Evolutionary conservation across 139 green algal species (phyloP).

Genomic region (Diplosphaera chodatii): DNA sequence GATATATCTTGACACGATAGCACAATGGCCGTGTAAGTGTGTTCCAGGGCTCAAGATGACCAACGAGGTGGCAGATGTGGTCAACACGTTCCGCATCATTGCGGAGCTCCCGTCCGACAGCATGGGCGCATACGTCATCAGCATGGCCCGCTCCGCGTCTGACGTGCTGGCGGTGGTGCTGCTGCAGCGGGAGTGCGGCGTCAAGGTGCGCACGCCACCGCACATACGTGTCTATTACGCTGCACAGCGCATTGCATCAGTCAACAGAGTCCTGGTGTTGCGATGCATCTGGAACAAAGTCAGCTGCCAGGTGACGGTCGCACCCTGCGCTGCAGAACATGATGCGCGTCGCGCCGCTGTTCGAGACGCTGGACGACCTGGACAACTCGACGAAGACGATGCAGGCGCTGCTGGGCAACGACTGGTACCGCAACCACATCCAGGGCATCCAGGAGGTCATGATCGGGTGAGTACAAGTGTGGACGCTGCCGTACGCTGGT

Average conservation of each 20-base stretch:
- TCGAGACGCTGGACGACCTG: slow-evolving; percentile 92
- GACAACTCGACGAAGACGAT: slow-evolving; percentile 45
- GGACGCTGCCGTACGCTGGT: too few species aligned
- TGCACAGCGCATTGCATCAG: too few species aligned
- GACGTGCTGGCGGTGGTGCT: slow-evolving; percentile 95
- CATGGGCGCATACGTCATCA: slow-evolving; percentile 93
- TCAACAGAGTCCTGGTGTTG: too few species aligned
- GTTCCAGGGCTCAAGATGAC: neutral
- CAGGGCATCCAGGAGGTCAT: slow-evolving; percentile 76
- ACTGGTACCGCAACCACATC: slow-evolving; percentile 70
- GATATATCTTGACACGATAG: too few species aligned
- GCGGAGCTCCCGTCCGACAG: slow-evolving; percentile 35
- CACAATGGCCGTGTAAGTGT: too few species aligned
- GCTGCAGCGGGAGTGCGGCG: slow-evolving; percentile 44
- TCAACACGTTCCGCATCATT: slow-evolving; percentile 59
- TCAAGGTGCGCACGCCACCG: neutral
- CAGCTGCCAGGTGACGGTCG: too few species aligned
- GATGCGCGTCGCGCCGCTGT: slow-evolving; percentile 90
- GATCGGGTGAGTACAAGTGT: slow-evolving; percentile 79
- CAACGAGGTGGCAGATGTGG: slow-evolving; percentile 54
- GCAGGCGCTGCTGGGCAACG: slow-evolving; percentile 29
- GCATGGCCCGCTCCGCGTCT: slow-evolving; percentile 76
- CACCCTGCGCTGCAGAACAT: slow-evolving; percentile 13
- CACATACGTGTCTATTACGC: too few species aligned
- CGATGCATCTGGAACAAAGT: too few species aligned